Evolutionary conservation across 208 protist genomes (phyloP).

Genomic region (Phytomonas serpens): DNA sequence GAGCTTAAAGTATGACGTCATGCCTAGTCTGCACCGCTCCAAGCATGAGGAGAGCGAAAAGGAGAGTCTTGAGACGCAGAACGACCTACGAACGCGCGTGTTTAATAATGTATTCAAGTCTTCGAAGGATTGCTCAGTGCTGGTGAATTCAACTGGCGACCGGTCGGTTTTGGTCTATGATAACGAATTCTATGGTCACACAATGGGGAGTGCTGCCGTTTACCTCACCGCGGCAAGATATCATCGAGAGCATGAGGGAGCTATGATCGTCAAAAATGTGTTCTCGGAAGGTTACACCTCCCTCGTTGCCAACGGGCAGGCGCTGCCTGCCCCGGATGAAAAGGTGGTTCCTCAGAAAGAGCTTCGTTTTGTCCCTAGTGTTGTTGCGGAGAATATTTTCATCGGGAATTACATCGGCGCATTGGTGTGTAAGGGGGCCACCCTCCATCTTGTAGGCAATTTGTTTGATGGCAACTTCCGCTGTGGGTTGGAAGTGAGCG

Average conservation of each 20-base stretch:
- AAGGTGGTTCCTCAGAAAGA: constrained; percentile 5
- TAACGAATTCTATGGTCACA: constrained; percentile 57
- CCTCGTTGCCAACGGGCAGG: constrained; percentile 31
- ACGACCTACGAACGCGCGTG: constrained; percentile 29
- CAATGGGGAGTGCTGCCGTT: constrained; percentile 25
- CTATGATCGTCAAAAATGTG: constrained; percentile 36
- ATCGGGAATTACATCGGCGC: constrained; percentile 65
- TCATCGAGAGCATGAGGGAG: not conserved
- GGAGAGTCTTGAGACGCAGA: not conserved
- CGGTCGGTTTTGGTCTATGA: constrained; percentile 26
- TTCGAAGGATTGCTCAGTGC: constrained; percentile 25
- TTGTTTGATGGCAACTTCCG: constrained; percentile 65
- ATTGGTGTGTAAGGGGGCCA: constrained; percentile 50
- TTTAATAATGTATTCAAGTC: constrained; percentile 55
- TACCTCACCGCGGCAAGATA: constrained; percentile 18
- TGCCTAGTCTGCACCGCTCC: not conserved
- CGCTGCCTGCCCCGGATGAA: constrained; percentile 3
- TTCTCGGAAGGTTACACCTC: constrained; percentile 55
- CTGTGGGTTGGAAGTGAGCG: constrained; percentile 60
- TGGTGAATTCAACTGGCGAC: constrained; percentile 25
- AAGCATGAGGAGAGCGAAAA: not conserved
- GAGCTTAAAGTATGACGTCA: constrained; percentile 24
- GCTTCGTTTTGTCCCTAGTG: constrained; percentile 7
- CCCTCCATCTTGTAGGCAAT: constrained; percentile 46
- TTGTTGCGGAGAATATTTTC: constrained; percentile 52